Evolutionary conservation across 306 rosid species (phyloP), one percentile per base, ranked within the genome.

Genomic region (Cyclanthera cordifolia): DNA sequence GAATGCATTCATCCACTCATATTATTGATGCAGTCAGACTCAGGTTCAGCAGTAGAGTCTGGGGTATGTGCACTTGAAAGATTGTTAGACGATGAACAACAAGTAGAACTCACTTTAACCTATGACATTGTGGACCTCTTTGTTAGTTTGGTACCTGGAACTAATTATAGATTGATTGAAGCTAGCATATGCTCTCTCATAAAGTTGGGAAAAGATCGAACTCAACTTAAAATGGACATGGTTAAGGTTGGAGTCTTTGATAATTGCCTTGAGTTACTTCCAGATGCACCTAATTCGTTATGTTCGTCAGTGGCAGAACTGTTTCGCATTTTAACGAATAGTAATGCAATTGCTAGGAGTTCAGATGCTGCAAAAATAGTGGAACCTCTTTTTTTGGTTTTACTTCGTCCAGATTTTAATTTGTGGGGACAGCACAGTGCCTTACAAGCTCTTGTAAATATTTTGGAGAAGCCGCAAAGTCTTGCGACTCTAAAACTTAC

Each of bases 371-470:
- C 96, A 71, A 84, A 86, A 73, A 83, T 89, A 23, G 95, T 93
- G 30, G 98, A 93, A 83, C 98, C 98, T 64, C 96, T 93, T 72
- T 93, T 93, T 80, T 77, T 86, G 76, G 91, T 89, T 80, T 85
- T 93, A 76, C 90, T 80, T 48, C 91, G 88, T 51, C 82, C 76
- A 72, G 98, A 93, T 83, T 83, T 93, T 74, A 79, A 85, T 81
- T 67, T 93, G 85, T 87, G 93, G 98, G 98, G 98, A 73, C 96
- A 93, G 79, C 96, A 93, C 79, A 89, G 98, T 77, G 93, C 98
- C 84, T 82, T 93, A 79, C 98, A 93, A 85, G 89, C 98, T 20
- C 91, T 93, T 39, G 98, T 93, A 75, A 93, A 93, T 86, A 87
- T 93, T 77, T 82, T 93, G 82, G 98, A 93, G 82, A 93, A 93